Conservation (phyloP, 495 filamentous ascomycete species). For the Neurospora tetraspora region DNA sequence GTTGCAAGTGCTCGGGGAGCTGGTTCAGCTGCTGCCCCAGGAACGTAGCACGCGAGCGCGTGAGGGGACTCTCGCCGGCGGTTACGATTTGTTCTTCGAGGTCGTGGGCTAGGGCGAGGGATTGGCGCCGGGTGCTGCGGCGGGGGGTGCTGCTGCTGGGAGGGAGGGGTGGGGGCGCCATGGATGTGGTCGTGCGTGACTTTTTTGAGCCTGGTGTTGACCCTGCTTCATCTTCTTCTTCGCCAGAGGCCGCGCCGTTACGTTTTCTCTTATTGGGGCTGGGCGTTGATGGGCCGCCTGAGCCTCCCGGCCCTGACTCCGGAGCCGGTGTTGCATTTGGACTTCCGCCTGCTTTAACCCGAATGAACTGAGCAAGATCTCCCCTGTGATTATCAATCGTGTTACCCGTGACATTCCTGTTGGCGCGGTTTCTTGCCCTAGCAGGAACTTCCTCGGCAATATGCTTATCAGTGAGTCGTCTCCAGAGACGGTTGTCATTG, state of each 20-base stretch:
- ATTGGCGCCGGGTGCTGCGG: not conserved
- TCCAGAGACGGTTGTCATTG: slow-evolving; percentile 16
- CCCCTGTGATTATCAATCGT: slow-evolving; percentile 31
- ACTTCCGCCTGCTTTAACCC: slow-evolving; percentile 1
- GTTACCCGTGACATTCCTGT: slow-evolving; percentile 6
- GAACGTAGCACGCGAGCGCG: not conserved
- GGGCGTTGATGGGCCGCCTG: not conserved
- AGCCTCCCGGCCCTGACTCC: not conserved
- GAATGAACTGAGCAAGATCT: slow-evolving; percentile 16
- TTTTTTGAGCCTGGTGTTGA: not conserved
- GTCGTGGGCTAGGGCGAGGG: not conserved
- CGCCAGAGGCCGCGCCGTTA: not conserved
- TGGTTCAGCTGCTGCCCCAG: not conserved
- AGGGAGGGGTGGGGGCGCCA: not conserved
- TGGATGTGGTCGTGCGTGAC: not conserved
- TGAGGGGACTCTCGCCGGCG: not conserved
- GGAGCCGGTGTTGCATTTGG: not conserved
- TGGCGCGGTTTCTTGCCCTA: slow-evolving; percentile 15
- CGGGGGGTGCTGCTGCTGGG: not conserved
- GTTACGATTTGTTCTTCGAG: not conserved
- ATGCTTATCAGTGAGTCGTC: slow-evolving; percentile 15
- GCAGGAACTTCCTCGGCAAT: slow-evolving; percentile 12
- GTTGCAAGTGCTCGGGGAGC: not conserved
- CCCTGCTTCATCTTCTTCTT: not conserved
- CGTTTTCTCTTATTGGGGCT: not conserved